Conservation (phyloP, 2,329 filamentous ascomycete species). For the Leptographium lundbergii region DNA sequence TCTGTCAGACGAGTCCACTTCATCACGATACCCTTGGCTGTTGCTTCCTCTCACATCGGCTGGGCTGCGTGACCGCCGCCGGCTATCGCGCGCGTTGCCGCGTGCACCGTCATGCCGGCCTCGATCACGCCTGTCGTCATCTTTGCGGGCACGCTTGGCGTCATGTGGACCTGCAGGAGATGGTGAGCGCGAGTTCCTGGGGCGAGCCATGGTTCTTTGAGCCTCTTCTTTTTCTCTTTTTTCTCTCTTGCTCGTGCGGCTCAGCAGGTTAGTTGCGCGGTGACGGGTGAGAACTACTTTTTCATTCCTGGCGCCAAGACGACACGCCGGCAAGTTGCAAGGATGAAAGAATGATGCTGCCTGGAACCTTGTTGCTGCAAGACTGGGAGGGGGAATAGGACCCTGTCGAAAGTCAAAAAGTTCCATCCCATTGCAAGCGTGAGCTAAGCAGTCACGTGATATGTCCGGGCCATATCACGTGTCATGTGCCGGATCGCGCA, state of each 20-base stretch:
- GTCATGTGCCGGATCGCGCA: not conserved
- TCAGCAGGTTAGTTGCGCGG: not conserved
- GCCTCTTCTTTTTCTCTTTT: not conserved
- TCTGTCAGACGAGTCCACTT: constrained; percentile 26
- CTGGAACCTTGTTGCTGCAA: not conserved
- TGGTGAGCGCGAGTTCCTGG: constrained; percentile 71
- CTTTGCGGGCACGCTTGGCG: constrained; percentile 54
- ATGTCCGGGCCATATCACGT: not conserved
- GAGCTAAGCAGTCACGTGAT: not conserved
- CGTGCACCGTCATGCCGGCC: constrained; percentile 36
- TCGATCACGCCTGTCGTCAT: constrained; percentile 43
- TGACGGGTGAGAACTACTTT: constrained; percentile 5
- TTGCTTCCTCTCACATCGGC: constrained; percentile 38
- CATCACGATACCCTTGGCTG: not conserved
- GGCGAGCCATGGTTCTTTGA: constrained; percentile 40
- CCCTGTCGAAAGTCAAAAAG: not conserved
- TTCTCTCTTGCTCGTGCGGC: not conserved
- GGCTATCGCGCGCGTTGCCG: constrained; percentile 35
- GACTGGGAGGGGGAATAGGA: not conserved
- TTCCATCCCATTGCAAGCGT: not conserved
- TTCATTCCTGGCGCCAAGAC: not conserved
- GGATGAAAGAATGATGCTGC: not conserved
- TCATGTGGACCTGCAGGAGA: constrained; percentile 76
- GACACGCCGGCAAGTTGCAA: not conserved
- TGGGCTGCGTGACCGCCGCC: constrained; percentile 49